A percentile compares a stretch with the other conserved stretches of the same genome.
Evolutionary conservation across 2,329 filamentous ascomycete genomes (phyloP).

Genomic region (Aspergillus pseudoglaucus): DNA sequence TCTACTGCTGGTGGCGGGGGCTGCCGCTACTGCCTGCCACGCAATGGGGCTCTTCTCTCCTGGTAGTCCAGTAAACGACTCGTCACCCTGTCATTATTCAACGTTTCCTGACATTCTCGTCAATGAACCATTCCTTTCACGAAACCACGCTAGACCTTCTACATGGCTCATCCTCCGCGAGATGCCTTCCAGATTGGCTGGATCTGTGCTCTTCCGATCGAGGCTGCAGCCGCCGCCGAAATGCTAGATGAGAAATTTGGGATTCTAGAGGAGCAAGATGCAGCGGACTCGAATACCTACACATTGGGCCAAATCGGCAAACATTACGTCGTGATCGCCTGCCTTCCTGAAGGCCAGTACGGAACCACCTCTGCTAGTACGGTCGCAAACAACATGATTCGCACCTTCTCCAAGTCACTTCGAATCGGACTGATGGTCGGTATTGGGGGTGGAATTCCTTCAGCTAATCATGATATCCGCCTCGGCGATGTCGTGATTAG

Average conservation of each 20-base stretch:
- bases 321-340: slow-evolving; percentile 16
- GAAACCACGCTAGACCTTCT: no score
- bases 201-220: slow-evolving; percentile 13
- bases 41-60: no score
- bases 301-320: slow-evolving; percentile 13
- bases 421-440: slow-evolving; percentile 16
- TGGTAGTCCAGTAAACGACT: no score
- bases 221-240: slow-evolving; percentile 10
- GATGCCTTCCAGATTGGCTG: slow-evolving; percentile 10
- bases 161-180: no score
- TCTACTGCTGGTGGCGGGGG: no score
- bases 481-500: slow-evolving; percentile 16
- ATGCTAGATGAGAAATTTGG: slow-evolving; percentile 16
- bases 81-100: no score
- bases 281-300: slow-evolving; percentile 11
- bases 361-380: slow-evolving; percentile 11
- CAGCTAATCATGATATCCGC: slow-evolving; percentile 17
- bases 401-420: background rate
- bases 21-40: no score
- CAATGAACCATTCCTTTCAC: no score
- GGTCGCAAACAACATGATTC: slow-evolving; percentile 12
- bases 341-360: slow-evolving; percentile 8
- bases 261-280: slow-evolving; percentile 9
- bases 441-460: slow-evolving; percentile 22
- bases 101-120: no score